Conservation (phyloP, 2,329 filamentous ascomycete genomes). For the Ophiostoma angusticollis region DNA sequence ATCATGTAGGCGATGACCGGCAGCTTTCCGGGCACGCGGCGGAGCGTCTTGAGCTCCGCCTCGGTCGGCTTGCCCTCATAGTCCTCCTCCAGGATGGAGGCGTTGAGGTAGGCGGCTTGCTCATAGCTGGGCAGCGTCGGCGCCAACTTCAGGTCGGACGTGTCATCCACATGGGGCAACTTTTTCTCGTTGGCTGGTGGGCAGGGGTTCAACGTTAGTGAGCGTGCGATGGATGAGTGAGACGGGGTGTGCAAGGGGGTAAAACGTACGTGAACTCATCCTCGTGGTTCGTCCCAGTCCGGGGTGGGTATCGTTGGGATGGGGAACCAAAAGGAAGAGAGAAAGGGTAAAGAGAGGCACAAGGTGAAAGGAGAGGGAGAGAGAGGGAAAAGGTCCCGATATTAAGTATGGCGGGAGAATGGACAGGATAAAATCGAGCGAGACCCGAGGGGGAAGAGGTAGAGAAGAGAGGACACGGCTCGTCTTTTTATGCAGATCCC, state of each 20-base stretch:
- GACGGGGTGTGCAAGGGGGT: background rate
- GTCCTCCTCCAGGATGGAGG: conserved; percentile 12
- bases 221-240: background rate
- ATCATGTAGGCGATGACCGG: conserved; percentile 56
- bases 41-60: conserved; percentile 49
- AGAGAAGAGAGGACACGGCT: no score
- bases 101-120: conserved; percentile 8
- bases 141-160: conserved; percentile 5
- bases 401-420: no score
- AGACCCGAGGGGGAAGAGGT: no score
- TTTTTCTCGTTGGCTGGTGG: conserved; percentile 7
- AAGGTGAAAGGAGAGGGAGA: background rate
- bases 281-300: background rate
- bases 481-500: no score
- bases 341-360: background rate
- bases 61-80: conserved; percentile 41
- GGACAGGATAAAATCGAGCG: no score
- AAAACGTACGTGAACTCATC: conserved; percentile 7
- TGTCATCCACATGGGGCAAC: background rate
- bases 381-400: background rate
- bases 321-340: conserved; percentile 1
- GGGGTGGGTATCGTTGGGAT: conserved; percentile 1
- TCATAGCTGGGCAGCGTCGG: conserved; percentile 6
- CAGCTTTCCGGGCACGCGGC: conserved; percentile 50
- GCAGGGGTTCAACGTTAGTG: background rate